Evolutionary conservation across 2,329 filamentous ascomycete genomes (phyloP), one percentile per base, ranked within the genome.

Genomic region (Macrophomina pseudophaseolina): DNA sequence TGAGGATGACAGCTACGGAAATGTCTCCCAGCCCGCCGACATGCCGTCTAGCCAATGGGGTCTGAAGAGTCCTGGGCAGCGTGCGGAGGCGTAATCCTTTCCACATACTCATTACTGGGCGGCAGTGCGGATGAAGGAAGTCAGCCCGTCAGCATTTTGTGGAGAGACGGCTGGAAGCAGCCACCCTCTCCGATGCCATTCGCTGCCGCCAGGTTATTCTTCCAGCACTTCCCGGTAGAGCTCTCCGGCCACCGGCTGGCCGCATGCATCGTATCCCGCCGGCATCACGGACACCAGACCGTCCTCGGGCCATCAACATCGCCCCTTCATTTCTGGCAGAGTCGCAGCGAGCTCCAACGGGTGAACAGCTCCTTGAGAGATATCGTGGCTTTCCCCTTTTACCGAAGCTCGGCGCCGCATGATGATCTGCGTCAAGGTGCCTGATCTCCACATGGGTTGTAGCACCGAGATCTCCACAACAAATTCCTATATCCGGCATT

Each of bases 101-200:
- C 14, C 40, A 18, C 28, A 30, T 32, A 40, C 28, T 59, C 14
- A 14, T 23, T 46, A n/a, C 18, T 62, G 58, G 40, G 44, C 58
- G 58, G 44, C 44, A 28, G 58, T 49, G 58, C 58, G 38, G n/a
- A 38, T 35, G 44, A 49, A 49, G 58, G 58, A 62, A 38, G 44
- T 18, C 42, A 60, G 56, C 56, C 42, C 28, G 56, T 60, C 56
- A 60, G 56, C 56, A 60, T 18, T 18, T n/a, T n/a, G 42, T 60
- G 42, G 56, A 30, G 42, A 46, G 28, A 58, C 12, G 9, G 53
- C 53, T 32, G 32, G 52, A 38, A 16, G n/a, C 7, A 42, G 38
- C 4, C 30, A 5, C 7, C 40, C 7, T 40, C 9, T 16, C 16
- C 35, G 14, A 12, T 48, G 30, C 14, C 49, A 53, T 53, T 53